phyloP scores from a whole-genome alignment of 805 yeast genomes.

The Candida montana region DNA sequence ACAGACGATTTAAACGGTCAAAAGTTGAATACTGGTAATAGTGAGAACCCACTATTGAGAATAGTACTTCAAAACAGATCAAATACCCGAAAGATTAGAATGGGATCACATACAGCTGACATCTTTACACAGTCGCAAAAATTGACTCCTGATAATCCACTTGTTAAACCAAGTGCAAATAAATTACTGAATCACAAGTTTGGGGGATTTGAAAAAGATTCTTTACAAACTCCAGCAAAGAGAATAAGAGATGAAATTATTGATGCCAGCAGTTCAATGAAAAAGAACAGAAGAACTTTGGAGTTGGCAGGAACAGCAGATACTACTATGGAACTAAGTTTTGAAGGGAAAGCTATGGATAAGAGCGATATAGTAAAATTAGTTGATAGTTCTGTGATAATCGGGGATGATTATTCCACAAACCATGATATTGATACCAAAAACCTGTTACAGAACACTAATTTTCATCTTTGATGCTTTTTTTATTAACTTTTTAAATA shows the following conservation, averaged over 20 bases:
- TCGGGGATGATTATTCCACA: conserved; percentile 1
- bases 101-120: conserved; percentile 18
- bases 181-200: conserved; percentile 11
- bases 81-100: conserved; percentile 11
- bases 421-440: conserved; percentile 16
- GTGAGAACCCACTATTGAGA: conserved; percentile 4
- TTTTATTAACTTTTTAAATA: conserved; percentile 7
- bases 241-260: conserved; percentile 25
- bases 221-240: conserved; percentile 19
- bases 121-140: conserved; percentile 6
- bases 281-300: conserved; percentile 23
- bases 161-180: not conserved
- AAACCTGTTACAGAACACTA: conserved; percentile 21
- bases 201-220: conserved; percentile 7
- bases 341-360: conserved; percentile 42
- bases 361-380: conserved; percentile 36
- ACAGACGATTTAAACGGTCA: not conserved
- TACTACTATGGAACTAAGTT: conserved; percentile 35
- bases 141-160: conserved; percentile 7
- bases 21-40: conserved; percentile 14
- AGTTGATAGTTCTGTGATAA: conserved; percentile 25
- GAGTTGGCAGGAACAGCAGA: conserved; percentile 10
- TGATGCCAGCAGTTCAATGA: conserved; percentile 19
- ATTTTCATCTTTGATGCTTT: conserved; percentile 9
- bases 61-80: conserved; percentile 8